Evolutionary conservation across 306 rosid genomes (phyloP).

Genomic region (Sicyos baderoa): DNA sequence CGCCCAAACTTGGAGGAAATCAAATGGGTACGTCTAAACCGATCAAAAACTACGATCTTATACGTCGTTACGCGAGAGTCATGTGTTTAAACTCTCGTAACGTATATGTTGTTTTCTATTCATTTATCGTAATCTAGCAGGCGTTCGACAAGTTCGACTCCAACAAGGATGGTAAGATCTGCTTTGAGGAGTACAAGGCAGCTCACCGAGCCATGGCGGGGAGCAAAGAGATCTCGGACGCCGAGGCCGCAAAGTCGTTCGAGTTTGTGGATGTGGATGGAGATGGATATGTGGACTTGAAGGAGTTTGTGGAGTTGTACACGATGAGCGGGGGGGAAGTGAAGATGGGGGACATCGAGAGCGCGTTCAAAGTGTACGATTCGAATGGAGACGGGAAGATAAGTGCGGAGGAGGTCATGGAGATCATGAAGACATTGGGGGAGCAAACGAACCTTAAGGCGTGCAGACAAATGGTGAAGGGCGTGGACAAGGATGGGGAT

Average conservation of each 20-base stretch:
- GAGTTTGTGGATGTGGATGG: conserved; percentile 50
- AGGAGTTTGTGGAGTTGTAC: conserved; percentile 55
- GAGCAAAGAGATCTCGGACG: conserved; percentile 27
- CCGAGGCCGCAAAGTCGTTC: conserved; percentile 46
- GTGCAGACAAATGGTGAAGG: conserved; percentile 60
- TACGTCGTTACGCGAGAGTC: not conserved
- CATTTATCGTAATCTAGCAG: not conserved
- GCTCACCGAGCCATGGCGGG: conserved; percentile 37
- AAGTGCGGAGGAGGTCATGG: conserved; percentile 59
- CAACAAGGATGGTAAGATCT: conserved; percentile 63
- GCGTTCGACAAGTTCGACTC: conserved; percentile 57
- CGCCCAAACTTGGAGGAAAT: conserved; percentile 47
- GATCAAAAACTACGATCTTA: too few species aligned
- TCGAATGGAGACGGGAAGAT: conserved; percentile 73
- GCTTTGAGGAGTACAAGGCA: conserved; percentile 55
- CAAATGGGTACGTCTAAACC: conserved; percentile 38
- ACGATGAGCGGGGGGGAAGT: conserved; percentile 33
- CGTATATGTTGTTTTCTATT: too few species aligned
- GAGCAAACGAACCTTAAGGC: conserved; percentile 47
- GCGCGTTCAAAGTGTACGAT: conserved; percentile 63
- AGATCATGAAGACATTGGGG: conserved; percentile 50
- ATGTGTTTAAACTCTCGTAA: not conserved
- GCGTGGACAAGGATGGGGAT: conserved; percentile 60
- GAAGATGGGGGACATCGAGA: conserved; percentile 37
- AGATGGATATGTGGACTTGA: conserved; percentile 58